Percentiles rank a stretch among this genome's conserved stretches.
These are phyloP conservation scores for Cercospora brassicicola DNA, from an alignment of 2,329 filamentous ascomycete genomes.

Conservation along the genomic window DNA sequence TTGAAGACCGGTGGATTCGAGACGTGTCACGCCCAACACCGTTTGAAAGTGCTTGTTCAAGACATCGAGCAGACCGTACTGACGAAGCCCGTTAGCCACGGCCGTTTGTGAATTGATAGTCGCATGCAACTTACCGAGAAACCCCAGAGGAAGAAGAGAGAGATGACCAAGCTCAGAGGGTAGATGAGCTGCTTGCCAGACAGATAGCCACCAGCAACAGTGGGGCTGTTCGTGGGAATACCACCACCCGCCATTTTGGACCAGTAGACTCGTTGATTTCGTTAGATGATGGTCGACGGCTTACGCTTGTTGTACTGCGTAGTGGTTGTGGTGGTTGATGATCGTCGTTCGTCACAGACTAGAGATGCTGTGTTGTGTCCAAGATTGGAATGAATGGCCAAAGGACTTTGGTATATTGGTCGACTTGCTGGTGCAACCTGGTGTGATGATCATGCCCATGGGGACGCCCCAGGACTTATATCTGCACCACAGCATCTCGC, in stretches of 20 bases:
- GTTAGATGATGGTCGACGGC: background rate
- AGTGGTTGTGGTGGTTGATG: background rate
- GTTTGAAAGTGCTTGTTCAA: slow-evolving; percentile 43
- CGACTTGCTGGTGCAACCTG: background rate
- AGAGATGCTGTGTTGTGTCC: slow-evolving; percentile 24
- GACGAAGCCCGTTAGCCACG: background rate
- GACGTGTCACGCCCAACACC: slow-evolving; percentile 42
- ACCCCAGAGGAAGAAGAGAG: slow-evolving; percentile 50
- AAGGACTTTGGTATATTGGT: slow-evolving; percentile 4
- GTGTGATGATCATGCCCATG: slow-evolving; percentile 13
- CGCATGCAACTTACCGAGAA: slow-evolving; percentile 8
- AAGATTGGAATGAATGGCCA: slow-evolving; percentile 27
- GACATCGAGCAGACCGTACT: slow-evolving; percentile 34
- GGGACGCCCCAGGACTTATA: slow-evolving; percentile 22
- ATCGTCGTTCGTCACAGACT: slow-evolving; percentile 16
- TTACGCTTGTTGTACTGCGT: background rate
- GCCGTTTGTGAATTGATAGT: background rate
- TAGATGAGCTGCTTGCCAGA: slow-evolving; percentile 51
- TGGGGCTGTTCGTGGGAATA: slow-evolving; percentile 41
- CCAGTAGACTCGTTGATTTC: background rate
- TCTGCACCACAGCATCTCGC: slow-evolving; percentile 3
- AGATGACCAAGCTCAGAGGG: slow-evolving; percentile 50
- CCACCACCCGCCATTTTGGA: slow-evolving; percentile 43
- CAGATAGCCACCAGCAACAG: slow-evolving; percentile 45
- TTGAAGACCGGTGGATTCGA: slow-evolving; percentile 47